phyloP scores from a whole-genome alignment of 108 stramenopile genomes.

The Pseudonitzschia pungens region DNA sequence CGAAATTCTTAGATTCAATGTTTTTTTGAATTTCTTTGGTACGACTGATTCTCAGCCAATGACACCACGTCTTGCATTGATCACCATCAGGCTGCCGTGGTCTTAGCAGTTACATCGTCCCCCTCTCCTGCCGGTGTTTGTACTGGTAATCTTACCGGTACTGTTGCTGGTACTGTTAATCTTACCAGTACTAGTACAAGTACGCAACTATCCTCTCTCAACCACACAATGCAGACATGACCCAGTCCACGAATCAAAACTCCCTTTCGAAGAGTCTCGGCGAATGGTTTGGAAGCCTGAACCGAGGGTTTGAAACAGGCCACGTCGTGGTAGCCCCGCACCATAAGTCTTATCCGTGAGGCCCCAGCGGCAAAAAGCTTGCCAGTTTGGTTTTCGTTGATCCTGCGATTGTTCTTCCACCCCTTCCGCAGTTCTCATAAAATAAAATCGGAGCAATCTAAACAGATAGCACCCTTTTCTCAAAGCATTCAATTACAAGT shows the following conservation, averaged over 20 bases:
- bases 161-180: too few relatives aligned
- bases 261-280: background rate
- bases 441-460: slow-evolving; percentile 15
- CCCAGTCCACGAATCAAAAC: background rate
- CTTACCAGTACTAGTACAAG: too few relatives aligned
- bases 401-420: background rate
- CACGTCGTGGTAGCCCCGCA: background rate
- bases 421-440: background rate
- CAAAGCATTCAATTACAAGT: background rate
- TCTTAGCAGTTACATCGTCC: background rate
- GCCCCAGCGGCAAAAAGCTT: background rate
- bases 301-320: background rate
- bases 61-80: background rate
- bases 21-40: background rate
- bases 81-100: background rate
- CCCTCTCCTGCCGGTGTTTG: background rate
- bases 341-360: too few relatives aligned
- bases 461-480: background rate
- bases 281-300: background rate
- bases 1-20: background rate
- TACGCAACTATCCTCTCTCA: background rate
- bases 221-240: background rate
- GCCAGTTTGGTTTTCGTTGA: background rate
- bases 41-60: background rate
- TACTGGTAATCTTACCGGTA: too few relatives aligned